Percentiles rank a stretch among this genome's conserved stretches.
Conservation (phyloP, 257 asterid genomes). For the Parsonsia alboflavescens region DNA sequence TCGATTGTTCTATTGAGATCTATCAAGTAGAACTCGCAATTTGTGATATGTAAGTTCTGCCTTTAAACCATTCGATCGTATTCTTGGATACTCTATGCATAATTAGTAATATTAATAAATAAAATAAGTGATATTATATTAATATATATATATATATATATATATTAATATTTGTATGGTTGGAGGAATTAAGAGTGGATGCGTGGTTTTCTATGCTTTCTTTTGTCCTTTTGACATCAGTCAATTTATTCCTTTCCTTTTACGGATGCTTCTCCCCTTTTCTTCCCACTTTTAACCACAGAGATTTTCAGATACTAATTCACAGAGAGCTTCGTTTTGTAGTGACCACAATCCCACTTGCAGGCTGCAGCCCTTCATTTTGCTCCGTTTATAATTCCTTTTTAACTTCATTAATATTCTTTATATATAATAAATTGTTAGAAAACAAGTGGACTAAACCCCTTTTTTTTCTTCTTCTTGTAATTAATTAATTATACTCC, state of each 20-base stretch:
- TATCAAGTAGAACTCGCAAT: too few species aligned
- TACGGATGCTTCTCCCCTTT: constrained; percentile 49
- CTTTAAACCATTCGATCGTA: too few species aligned
- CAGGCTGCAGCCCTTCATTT: constrained; percentile 32
- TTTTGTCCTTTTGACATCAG: constrained; percentile 35
- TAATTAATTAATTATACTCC: too few species aligned
- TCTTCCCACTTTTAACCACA: constrained; percentile 39
- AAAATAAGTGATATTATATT: too few species aligned
- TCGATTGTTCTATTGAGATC: too few species aligned
- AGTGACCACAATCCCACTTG: constrained; percentile 72
- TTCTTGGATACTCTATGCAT: too few species aligned
- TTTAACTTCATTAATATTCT: not conserved
- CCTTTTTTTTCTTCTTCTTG: too few species aligned
- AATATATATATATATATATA: too few species aligned
- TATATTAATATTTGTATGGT: too few species aligned
- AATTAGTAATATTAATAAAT: too few species aligned
- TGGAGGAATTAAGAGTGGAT: not conserved
- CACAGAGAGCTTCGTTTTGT: constrained; percentile 31
- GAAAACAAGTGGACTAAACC: too few species aligned
- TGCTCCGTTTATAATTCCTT: not conserved
- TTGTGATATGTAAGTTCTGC: too few species aligned
- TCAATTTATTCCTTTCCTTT: constrained; percentile 42
- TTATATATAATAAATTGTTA: not conserved
- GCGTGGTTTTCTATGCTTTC: constrained; percentile 12
- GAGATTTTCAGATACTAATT: constrained; percentile 7